phyloP scores from a whole-genome alignment of 1,284 basidiomycete species.

The Ustilago vetiveriae region DNA sequence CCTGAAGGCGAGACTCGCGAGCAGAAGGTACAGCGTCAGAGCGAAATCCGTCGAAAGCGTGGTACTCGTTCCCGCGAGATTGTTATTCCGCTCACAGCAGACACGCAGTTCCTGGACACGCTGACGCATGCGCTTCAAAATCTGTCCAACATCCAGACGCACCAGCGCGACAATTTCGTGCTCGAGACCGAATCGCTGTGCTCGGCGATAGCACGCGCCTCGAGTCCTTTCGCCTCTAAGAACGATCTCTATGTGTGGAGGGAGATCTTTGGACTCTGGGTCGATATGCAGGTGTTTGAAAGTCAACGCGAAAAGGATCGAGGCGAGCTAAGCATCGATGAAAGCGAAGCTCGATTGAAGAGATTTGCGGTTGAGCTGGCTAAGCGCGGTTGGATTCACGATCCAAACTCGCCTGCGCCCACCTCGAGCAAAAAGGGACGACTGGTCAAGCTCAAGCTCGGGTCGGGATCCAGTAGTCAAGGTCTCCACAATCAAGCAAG shows the following conservation, averaged over 20 bases:
- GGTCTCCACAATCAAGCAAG: constrained; percentile 51
- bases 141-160: constrained; percentile 75
- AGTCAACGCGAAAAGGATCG: constrained; percentile 76
- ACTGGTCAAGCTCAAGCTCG: constrained; percentile 53
- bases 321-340: constrained; percentile 78
- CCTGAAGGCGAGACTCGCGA: constrained; percentile 45
- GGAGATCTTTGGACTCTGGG: constrained; percentile 86
- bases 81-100: constrained; percentile 82
- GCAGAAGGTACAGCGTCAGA: constrained; percentile 39
- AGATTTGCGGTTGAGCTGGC: constrained; percentile 78
- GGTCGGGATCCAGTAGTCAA: constrained; percentile 38
- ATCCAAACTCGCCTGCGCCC: constrained; percentile 26
- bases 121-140: constrained; percentile 78
- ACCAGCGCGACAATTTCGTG: constrained; percentile 76
- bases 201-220: constrained; percentile 69
- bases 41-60: constrained; percentile 37
- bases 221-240: constrained; percentile 66
- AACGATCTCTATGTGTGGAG: constrained; percentile 91
- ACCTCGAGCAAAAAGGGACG: constrained; percentile 26
- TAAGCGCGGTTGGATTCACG: constrained; percentile 67
- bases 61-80: constrained; percentile 65
- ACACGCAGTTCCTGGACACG: constrained; percentile 82
- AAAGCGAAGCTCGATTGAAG: constrained; percentile 78
- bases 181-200: constrained; percentile 75
- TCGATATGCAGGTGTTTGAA: constrained; percentile 89